Evolutionary conservation across 1,284 basidiomycete genomes (phyloP).

Genomic region (Puccinia coronata): DNA sequence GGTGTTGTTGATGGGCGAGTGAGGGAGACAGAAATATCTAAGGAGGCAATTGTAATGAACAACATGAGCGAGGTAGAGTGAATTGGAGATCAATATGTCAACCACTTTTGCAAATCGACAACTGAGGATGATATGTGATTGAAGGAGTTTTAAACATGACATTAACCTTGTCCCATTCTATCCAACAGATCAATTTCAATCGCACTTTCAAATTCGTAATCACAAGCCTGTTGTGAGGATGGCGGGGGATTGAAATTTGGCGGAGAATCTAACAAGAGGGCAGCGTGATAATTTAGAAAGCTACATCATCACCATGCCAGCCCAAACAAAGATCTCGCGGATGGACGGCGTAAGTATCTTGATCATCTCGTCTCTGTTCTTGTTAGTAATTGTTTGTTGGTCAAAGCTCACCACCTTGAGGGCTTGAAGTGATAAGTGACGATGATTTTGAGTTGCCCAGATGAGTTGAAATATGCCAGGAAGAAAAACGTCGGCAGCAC

Average conservation of each 20-base stretch:
- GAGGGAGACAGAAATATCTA: conserved; percentile 27
- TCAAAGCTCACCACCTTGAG: conserved; percentile 74
- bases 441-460: conserved; percentile 71
- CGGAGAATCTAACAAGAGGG: conserved; percentile 6
- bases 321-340: too few species aligned
- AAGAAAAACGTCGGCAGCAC: conserved; percentile 79
- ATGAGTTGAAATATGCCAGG: conserved; percentile 81
- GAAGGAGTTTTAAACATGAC: background rate
- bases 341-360: too few species aligned
- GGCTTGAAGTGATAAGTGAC: conserved; percentile 81
- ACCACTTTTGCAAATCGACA: background rate
- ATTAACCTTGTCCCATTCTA: conserved; percentile 29
- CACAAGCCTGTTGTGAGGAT: too few species aligned
- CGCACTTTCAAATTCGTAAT: background rate
- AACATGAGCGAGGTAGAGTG: too few species aligned
- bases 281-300: too few species aligned
- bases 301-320: too few species aligned
- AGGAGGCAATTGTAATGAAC: background rate
- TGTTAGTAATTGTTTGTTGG: too few species aligned
- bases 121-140: background rate
- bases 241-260: background rate
- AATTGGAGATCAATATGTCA: conserved; percentile 4
- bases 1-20: background rate
- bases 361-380: too few species aligned
- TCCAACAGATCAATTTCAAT: conserved; percentile 29